Conservation (phyloP, 2,329 filamentous ascomycete genomes). For the Clarireedia paspali region DNA sequence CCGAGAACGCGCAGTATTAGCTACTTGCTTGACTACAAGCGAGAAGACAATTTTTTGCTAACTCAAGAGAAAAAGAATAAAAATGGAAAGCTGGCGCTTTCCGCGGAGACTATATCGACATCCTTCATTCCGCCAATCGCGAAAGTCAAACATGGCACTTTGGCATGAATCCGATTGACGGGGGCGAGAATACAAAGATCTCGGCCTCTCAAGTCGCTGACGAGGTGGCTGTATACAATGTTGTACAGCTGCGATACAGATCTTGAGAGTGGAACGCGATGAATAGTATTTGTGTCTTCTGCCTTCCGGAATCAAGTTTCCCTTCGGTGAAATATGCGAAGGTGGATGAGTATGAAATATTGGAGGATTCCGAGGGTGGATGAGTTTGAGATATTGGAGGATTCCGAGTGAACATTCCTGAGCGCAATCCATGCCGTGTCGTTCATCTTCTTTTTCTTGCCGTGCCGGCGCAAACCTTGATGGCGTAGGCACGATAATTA, state of each 20-base stretch:
- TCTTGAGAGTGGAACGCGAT: not conserved
- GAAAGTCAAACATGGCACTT: too few relatives aligned
- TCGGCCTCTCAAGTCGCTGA: not conserved
- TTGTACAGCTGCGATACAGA: not conserved
- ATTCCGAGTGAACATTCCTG: not conserved
- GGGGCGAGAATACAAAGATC: too few relatives aligned
- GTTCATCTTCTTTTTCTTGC: too few relatives aligned
- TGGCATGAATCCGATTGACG: not conserved
- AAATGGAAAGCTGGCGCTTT: too few relatives aligned
- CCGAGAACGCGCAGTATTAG: not conserved
- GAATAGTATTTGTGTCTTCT: not conserved
- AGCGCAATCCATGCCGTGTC: too few relatives aligned
- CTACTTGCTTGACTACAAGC: not conserved
- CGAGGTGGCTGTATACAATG: not conserved
- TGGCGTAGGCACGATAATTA: too few relatives aligned
- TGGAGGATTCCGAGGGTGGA: not conserved
- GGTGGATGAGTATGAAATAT: not conserved
- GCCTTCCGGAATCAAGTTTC: not conserved
- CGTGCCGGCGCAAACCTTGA: too few relatives aligned
- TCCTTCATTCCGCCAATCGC: too few relatives aligned
- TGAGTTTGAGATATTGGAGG: not conserved
- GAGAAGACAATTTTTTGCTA: too few relatives aligned
- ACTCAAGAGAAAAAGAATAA: too few relatives aligned
- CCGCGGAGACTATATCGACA: too few relatives aligned
- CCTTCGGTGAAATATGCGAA: not conserved